Percentiles rank a stretch among this genome's conserved stretches.
phyloP scores from a whole-genome alignment of 331 rosid genomes.

The Acacia pycnantha region DNA sequence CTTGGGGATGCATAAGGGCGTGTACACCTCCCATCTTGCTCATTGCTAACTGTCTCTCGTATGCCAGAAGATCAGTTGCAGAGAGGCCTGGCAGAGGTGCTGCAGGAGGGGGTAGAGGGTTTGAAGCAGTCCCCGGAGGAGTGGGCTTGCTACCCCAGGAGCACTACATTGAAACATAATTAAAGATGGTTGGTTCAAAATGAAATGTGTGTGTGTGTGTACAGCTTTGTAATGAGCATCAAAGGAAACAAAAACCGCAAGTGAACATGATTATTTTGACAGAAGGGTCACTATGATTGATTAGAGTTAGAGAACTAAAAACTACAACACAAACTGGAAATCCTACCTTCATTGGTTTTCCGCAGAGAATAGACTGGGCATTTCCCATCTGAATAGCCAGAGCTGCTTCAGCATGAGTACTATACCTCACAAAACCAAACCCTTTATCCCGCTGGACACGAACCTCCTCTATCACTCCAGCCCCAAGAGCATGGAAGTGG shows the following conservation, averaged over 20 bases:
- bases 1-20: constrained; percentile 88
- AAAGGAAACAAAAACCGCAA: neutral
- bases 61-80: constrained; percentile 64
- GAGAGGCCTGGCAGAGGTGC: constrained; percentile 68
- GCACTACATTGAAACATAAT: constrained; percentile 50
- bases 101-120: constrained; percentile 95
- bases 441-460: constrained; percentile 97
- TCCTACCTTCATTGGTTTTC: constrained; percentile 83
- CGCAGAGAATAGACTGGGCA: constrained; percentile 66
- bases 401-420: constrained; percentile 86
- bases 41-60: constrained; percentile 85
- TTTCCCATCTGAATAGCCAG: constrained; percentile 96
- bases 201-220: neutral
- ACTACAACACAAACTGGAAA: constrained; percentile 1
- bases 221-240: neutral
- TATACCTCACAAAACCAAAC: constrained; percentile 93
- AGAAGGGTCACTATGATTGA: neutral
- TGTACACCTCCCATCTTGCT: constrained; percentile 94
- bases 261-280: neutral
- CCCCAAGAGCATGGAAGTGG: constrained; percentile 86
- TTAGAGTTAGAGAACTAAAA: neutral
- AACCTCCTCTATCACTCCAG: constrained; percentile 94
- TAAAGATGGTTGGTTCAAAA: neutral
- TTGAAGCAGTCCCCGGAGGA: constrained; percentile 86
- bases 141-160: constrained; percentile 99